Evolutionary conservation across 73 alveolate species (phyloP).

Genomic region (Paramecium tetraurelia): DNA sequence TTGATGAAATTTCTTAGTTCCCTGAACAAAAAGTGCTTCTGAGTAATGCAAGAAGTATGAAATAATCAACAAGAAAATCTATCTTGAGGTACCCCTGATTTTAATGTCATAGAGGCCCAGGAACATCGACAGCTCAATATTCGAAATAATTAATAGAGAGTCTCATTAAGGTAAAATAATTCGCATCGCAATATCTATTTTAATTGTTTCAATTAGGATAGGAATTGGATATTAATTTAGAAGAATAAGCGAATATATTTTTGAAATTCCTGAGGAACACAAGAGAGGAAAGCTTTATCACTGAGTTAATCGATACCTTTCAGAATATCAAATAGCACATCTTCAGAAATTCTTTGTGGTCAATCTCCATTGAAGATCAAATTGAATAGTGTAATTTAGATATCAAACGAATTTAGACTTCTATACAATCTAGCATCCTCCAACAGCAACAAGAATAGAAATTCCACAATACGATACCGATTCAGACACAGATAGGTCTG

Average conservation of each 20-base stretch:
- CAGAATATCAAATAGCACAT: not conserved
- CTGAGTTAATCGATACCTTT: not conserved
- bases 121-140: not conserved
- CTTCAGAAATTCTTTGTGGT: not conserved
- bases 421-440: not conserved
- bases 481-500: not conserved
- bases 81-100: not conserved
- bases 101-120: not conserved
- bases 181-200: not conserved
- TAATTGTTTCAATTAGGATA: not conserved
- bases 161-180: not conserved
- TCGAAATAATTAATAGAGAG: not conserved
- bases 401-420: not conserved
- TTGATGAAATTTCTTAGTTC: not conserved
- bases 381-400: conserved; percentile 26
- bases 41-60: not conserved
- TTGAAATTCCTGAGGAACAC: not conserved
- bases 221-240: not conserved
- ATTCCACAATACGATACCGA: not conserved
- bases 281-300: not conserved
- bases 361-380: not conserved
- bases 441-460: not conserved
- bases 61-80: not conserved
- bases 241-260: not conserved
- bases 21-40: not conserved